These are phyloP conservation scores for Hippophae tibetana DNA, from an alignment of 306 rosid genomes.

Conservation along the genomic window DNA sequence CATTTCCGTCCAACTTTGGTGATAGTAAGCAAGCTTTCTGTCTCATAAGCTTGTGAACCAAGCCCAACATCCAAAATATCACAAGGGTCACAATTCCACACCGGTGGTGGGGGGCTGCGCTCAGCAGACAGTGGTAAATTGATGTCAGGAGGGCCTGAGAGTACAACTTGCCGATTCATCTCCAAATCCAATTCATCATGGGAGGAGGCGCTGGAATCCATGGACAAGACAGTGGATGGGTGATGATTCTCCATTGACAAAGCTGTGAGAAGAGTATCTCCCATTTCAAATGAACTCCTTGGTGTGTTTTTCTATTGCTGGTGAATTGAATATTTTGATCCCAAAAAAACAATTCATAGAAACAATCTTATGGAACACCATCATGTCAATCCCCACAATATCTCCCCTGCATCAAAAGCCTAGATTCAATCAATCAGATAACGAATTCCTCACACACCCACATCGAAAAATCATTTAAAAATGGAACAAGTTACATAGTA, in stretches of 20 bases:
- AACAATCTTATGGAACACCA: slow-evolving; percentile 52
- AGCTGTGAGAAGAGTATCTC: slow-evolving; percentile 53
- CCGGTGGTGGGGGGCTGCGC: slow-evolving; percentile 65
- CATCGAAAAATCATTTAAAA: slow-evolving; percentile 9
- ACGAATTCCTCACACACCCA: slow-evolving; percentile 45
- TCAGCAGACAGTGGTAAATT: slow-evolving; percentile 76
- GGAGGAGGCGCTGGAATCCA: slow-evolving; percentile 92
- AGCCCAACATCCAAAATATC: slow-evolving; percentile 76
- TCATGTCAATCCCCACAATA: slow-evolving; percentile 85
- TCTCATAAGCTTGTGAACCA: slow-evolving; percentile 67
- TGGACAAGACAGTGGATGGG: slow-evolving; percentile 73
- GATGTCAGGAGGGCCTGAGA: slow-evolving; percentile 71
- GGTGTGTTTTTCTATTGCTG: slow-evolving; percentile 44
- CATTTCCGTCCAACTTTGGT: slow-evolving; percentile 76
- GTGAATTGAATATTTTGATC: slow-evolving; percentile 43
- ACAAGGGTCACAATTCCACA: slow-evolving; percentile 61
- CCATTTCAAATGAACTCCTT: slow-evolving; percentile 58
- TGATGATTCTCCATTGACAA: slow-evolving; percentile 87
- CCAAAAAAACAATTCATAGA: slow-evolving; percentile 41
- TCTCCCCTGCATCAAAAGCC: slow-evolving; percentile 99
- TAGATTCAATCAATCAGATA: slow-evolving; percentile 47
- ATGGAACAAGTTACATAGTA: slow-evolving; percentile 8
- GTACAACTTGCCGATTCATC: slow-evolving; percentile 63
- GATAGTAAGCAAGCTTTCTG: slow-evolving; percentile 51
- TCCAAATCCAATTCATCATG: slow-evolving; percentile 91